These are phyloP conservation scores for Fusarium metavorans DNA, from an alignment of 2,329 filamentous ascomycete species.

Conservation along the genomic window DNA sequence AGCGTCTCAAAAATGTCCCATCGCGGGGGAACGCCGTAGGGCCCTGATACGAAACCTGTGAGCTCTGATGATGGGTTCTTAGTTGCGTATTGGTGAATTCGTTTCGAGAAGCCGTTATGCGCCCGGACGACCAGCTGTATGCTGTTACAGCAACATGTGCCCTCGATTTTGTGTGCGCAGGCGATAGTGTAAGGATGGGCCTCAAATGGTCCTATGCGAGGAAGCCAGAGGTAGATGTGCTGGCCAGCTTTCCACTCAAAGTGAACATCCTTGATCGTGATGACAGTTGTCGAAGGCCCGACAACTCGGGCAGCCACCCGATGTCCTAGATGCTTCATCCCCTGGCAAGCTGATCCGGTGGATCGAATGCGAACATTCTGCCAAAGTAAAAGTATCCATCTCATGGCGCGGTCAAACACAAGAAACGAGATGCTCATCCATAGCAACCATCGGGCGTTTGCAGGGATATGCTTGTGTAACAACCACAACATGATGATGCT, in stretches of 20 bases:
- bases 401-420: constrained; percentile 70
- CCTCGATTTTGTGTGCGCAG: constrained; percentile 63
- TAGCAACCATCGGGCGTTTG: constrained; percentile 69
- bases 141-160: constrained; percentile 68
- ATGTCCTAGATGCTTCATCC: constrained; percentile 64
- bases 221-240: constrained; percentile 72
- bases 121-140: constrained; percentile 69
- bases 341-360: constrained; percentile 57
- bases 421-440: constrained; percentile 75
- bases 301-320: constrained; percentile 61
- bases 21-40: constrained; percentile 66
- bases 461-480: constrained; percentile 72
- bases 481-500: constrained; percentile 73
- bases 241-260: constrained; percentile 71
- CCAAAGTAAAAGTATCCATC: constrained; percentile 61
- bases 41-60: constrained; percentile 63
- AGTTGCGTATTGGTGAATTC: constrained; percentile 61
- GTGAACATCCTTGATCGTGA: constrained; percentile 70
- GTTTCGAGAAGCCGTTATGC: constrained; percentile 68
- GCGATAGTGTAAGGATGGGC: constrained; percentile 73
- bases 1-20: constrained; percentile 72
- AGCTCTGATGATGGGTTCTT: constrained; percentile 50
- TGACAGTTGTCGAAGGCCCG: constrained; percentile 64
- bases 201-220: constrained; percentile 65
- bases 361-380: constrained; percentile 63